These are phyloP conservation scores for Pyrenophora teres DNA, from an alignment of 2,329 filamentous ascomycete genomes.

Conservation along the genomic window DNA sequence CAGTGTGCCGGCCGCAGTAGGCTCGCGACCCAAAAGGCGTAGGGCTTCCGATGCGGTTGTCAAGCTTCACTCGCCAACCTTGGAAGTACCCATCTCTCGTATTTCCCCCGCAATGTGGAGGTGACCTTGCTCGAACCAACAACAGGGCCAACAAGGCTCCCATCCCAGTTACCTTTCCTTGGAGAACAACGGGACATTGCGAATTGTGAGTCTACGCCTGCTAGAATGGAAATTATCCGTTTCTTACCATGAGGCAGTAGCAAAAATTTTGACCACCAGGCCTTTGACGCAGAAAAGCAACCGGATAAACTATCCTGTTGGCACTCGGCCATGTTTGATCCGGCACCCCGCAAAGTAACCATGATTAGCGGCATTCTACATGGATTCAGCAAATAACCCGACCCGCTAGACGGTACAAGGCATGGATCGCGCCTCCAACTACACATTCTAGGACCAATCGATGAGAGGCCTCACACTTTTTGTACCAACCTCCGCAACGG, in stretches of 20 bases:
- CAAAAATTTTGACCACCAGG: no score
- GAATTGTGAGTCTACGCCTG: no score
- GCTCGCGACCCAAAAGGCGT: conserved; percentile 7
- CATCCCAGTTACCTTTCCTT: no score
- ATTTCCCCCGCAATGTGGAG: conserved; percentile 19
- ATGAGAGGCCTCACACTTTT: no score
- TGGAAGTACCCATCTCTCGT: conserved; percentile 3
- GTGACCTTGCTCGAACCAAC: not conserved
- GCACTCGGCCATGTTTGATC: conserved; percentile 28
- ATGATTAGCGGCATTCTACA: conserved; percentile 21
- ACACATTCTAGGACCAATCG: no score
- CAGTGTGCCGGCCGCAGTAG: not conserved
- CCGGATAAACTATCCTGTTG: no score
- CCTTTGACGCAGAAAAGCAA: no score
- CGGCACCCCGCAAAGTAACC: conserved; percentile 19
- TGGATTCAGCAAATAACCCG: conserved; percentile 22
- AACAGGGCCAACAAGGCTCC: no score
- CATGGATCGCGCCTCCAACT: no score
- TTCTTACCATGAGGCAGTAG: no score
- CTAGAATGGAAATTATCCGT: no score
- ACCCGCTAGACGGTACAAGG: not conserved
- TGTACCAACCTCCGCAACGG: conserved; percentile 1
- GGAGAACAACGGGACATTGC: no score
- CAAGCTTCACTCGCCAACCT: conserved; percentile 4
- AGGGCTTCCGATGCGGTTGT: conserved; percentile 5